Conservation (phyloP, 768 basidiomycete species). For the Lactifluus subvellereus region DNA sequence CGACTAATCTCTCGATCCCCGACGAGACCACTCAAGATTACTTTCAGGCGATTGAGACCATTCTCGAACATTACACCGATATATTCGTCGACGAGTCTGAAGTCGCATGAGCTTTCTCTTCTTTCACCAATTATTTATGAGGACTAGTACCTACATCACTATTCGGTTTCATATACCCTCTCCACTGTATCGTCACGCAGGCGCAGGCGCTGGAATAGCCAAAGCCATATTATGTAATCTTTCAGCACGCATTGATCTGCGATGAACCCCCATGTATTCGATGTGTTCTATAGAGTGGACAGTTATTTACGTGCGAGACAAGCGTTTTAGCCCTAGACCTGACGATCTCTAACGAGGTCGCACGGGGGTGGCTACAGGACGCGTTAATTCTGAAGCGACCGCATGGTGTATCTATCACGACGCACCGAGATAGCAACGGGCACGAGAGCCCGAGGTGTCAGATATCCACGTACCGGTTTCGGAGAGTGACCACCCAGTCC, state of each 20-base stretch:
- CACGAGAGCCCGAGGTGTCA: background rate
- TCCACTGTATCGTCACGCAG: slow-evolving; percentile 9
- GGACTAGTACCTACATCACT: slow-evolving; percentile 22
- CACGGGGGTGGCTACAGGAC: background rate
- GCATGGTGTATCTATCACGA: background rate
- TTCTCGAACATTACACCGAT: slow-evolving; percentile 88
- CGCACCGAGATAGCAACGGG: slow-evolving; percentile 13
- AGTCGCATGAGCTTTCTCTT: slow-evolving; percentile 25
- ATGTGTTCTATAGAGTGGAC: slow-evolving; percentile 7
- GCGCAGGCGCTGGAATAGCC: slow-evolving; percentile 11
- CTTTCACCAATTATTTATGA: slow-evolving; percentile 25
- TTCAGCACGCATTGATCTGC: slow-evolving; percentile 12
- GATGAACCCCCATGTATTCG: slow-evolving; percentile 2
- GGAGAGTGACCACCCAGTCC: slow-evolving; percentile 44
- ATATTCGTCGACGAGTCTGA: slow-evolving; percentile 93
- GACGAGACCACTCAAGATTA: background rate
- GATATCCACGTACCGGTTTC: slow-evolving; percentile 24
- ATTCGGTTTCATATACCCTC: slow-evolving; percentile 19
- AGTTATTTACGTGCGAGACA: background rate
- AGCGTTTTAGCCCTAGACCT: background rate
- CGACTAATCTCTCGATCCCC: slow-evolving; percentile 1
- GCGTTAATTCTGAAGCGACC: background rate
- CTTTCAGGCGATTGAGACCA: slow-evolving; percentile 85
- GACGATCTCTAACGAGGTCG: background rate
- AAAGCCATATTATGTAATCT: slow-evolving; percentile 14